These are phyloP conservation scores for Stagonosporopsis chrysanthemi DNA, from an alignment of 2,329 filamentous ascomycete genomes.

Conservation along the genomic window DNA sequence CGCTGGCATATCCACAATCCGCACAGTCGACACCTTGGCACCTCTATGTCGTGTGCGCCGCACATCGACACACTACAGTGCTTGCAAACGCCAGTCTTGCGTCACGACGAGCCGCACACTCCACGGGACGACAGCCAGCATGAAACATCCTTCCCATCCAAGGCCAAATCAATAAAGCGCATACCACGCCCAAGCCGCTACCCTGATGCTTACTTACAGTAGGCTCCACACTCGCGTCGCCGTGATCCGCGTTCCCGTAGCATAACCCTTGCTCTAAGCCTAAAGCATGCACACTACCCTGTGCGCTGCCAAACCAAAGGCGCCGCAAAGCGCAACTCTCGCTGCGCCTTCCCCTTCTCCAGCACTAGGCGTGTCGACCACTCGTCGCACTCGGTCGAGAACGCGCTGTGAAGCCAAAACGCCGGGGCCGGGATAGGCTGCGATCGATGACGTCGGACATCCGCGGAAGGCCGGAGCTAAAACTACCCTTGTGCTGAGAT, in stretches of 20 bases:
- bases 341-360: constrained; percentile 4
- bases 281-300: background rate
- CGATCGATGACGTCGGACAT: constrained; percentile 9
- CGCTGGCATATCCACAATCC: constrained; percentile 8
- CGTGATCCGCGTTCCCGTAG: constrained; percentile 14
- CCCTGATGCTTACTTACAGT: background rate
- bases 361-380: background rate
- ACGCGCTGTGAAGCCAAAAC: constrained; percentile 5
- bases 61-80: background rate
- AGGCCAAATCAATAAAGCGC: constrained; percentile 10
- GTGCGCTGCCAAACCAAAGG: background rate
- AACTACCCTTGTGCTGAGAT: background rate
- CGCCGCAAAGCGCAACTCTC: background rate
- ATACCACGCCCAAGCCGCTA: constrained; percentile 5
- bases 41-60: constrained; percentile 1
- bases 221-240: background rate
- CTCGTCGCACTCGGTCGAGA: constrained; percentile 10
- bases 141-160: background rate
- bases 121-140: background rate
- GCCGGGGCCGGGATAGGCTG: background rate
- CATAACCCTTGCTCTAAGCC: constrained; percentile 1
- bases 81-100: background rate
- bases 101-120: constrained; percentile 1
- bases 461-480: constrained; percentile 19
- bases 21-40: background rate